Conservation (phyloP, 1,284 basidiomycete species). For the Ceratobasidium sp. region DNA sequence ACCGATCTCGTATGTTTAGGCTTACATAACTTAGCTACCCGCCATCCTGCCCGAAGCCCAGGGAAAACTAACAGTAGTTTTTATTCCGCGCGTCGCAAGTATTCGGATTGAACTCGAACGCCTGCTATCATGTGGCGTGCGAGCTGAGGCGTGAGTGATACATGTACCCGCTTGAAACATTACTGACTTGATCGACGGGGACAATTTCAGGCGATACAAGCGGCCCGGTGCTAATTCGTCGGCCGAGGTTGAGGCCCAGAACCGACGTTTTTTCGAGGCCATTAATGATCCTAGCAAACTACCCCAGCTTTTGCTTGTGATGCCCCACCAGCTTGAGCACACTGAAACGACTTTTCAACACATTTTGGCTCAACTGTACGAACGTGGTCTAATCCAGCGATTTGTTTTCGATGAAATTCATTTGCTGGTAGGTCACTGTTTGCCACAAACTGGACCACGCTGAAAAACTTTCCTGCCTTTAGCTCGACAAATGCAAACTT, state of each 20-base stretch:
- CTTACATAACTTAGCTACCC: conserved; percentile 18
- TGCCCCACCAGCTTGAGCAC: conserved; percentile 34
- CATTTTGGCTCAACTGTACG: conserved; percentile 20
- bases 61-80: conserved; percentile 31
- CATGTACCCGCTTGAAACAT: not conserved
- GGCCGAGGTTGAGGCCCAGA: conserved; percentile 8
- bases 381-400: conserved; percentile 19
- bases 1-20: not conserved
- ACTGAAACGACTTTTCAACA: conserved; percentile 17
- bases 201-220: conserved; percentile 19
- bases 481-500: conserved; percentile 8
- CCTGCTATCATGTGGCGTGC: conserved; percentile 18
- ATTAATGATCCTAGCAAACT: not conserved
- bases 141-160: conserved; percentile 23
- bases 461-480: not conserved
- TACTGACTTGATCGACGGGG: not conserved
- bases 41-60: conserved; percentile 24
- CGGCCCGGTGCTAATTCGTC: not conserved
- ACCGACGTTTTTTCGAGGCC: conserved; percentile 4
- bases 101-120: conserved; percentile 22
- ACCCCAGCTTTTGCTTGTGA: conserved; percentile 8
- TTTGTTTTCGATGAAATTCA: conserved; percentile 45
- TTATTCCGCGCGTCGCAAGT: conserved; percentile 40
- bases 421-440: conserved; percentile 33
- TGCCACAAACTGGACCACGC: not conserved